Evolutionary conservation across 495 filamentous ascomycete genomes (phyloP), one percentile per base, ranked within the genome.

Genomic region (Alectoria sarmentosa): DNA sequence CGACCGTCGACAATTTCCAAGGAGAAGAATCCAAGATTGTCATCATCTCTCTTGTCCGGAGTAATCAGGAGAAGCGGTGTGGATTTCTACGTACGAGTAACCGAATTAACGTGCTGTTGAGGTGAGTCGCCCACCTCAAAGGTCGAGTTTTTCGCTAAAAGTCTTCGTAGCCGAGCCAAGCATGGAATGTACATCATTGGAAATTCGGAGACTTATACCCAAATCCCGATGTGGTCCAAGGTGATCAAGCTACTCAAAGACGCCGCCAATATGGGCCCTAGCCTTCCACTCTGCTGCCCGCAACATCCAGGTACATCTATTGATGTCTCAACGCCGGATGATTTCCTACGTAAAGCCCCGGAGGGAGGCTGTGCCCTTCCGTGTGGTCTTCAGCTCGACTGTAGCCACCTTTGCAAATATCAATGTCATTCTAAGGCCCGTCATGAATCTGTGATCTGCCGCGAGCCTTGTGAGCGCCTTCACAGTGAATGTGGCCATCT

Each of bases 151-250:
- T n/a, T n/a, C n/a, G n/a, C n/a, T n/a, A n/a, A n/a, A n/a, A n/a
- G n/a, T n/a, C n/a, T n/a, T n/a, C n/a, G n/a, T 5, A 78, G 76
- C 39, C 85, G 90, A 11, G 90, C 90, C 10, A 77, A 85, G 69
- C 84, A 96, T 71, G 90, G 91, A 10, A 90, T 95, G 87, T 96
- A 91, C 71, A 83, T 96, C 59, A 85, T 94, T 56, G 90, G 91
- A 17, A 91, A 92, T 69, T 73, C 82, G 4, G 70, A 77, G 38
- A 86, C 88, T 0, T 85, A 79, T 21, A 65, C 48, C 2, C 69
- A 75, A 44, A 79, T 92, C 6, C 65, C 70, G 0, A 92, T 94
- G 88, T 96, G 90, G 90, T 74, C 69, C 3, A 62, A 88, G 5
- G 83, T 94, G 10, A 70, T 89, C 32, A 65, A 73, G 0, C 84